Percentiles rank a stretch among this genome's conserved stretches.
Conservation (phyloP, 108 stramenopile genomes). For the Cyclotella cryptica region DNA sequence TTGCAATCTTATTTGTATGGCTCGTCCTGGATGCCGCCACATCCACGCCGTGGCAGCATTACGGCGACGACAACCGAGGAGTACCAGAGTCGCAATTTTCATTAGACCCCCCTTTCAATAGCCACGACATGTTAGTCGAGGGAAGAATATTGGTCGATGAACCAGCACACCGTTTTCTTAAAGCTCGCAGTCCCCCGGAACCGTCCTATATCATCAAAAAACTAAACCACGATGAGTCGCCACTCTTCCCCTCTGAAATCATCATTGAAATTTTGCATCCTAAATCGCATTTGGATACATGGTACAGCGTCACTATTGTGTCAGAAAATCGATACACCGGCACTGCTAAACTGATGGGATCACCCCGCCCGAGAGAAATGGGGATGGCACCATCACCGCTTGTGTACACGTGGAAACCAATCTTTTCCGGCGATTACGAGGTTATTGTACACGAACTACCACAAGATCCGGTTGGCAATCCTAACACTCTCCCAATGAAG, state of each 20-base stretch:
- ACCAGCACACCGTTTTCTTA: no score
- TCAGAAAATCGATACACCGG: constrained; percentile 29
- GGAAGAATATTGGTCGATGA: no score
- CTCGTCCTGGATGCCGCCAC: no score
- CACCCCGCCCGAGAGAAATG: background rate
- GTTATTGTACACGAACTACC: constrained; percentile 34
- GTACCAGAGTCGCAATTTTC: no score
- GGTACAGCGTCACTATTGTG: constrained; percentile 37
- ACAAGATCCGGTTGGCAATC: constrained; percentile 8
- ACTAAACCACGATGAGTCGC: background rate
- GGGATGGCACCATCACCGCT: background rate
- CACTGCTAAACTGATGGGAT: constrained; percentile 25
- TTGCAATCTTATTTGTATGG: no score
- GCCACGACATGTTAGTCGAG: no score
- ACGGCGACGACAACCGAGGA: no score
- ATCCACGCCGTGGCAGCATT: no score
- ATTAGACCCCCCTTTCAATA: no score
- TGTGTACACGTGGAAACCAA: constrained; percentile 37
- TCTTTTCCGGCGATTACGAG: constrained; percentile 21
- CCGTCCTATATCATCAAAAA: background rate
- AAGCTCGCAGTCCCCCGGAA: no score
- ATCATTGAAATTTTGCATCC: constrained; percentile 8
- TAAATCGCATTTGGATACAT: background rate
- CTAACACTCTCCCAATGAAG: constrained; percentile 11
- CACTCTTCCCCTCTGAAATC: constrained; percentile 5